A percentile compares a stretch with the other conserved stretches of the same genome.
Evolutionary conservation across 257 asterid species (phyloP).

Genomic region (Primulina tabacum): DNA sequence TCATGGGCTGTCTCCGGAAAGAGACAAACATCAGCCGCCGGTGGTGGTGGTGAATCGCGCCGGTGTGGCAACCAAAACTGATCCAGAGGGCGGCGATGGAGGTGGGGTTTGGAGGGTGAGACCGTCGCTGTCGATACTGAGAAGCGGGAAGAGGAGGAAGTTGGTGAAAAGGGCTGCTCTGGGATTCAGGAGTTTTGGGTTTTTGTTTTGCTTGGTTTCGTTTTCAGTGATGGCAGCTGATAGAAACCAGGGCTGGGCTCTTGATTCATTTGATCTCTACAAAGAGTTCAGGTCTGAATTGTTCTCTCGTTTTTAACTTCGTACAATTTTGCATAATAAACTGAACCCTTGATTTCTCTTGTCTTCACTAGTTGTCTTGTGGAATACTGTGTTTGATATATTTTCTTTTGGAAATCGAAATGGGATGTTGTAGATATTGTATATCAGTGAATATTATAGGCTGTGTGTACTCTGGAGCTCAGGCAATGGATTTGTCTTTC

Average conservation of each 20-base stretch:
- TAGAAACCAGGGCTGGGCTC: slow-evolving; percentile 45
- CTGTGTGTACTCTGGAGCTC: slow-evolving; percentile 67
- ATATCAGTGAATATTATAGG: slow-evolving; percentile 67
- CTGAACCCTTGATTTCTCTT: too few species aligned
- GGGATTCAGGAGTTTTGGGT: slow-evolving; percentile 60
- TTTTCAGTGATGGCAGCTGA: slow-evolving; percentile 71
- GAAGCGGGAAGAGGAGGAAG: slow-evolving; percentile 38
- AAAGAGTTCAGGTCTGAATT: slow-evolving; percentile 44
- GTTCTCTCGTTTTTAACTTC: background rate
- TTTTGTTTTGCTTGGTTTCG: slow-evolving; percentile 57
- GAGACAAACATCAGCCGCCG: slow-evolving; percentile 27
- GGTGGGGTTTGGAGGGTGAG: slow-evolving; percentile 31
- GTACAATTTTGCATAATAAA: background rate
- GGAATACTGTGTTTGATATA: background rate
- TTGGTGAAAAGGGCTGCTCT: slow-evolving; percentile 50
- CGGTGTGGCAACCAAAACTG: slow-evolving; percentile 23
- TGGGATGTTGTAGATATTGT: slow-evolving; percentile 58
- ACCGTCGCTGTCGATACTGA: slow-evolving; percentile 40
- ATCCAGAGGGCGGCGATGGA: slow-evolving; percentile 25
- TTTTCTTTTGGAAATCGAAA: slow-evolving; percentile 13
- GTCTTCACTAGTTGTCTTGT: too few species aligned
- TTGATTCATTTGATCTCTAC: slow-evolving; percentile 42
- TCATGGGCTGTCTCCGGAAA: slow-evolving; percentile 40
- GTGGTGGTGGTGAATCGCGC: slow-evolving; percentile 32
- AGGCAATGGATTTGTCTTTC: slow-evolving; percentile 49